Base-by-base conservation (phyloP, 768 basidiomycete species). In the Russula griseocarnosa region DNA sequence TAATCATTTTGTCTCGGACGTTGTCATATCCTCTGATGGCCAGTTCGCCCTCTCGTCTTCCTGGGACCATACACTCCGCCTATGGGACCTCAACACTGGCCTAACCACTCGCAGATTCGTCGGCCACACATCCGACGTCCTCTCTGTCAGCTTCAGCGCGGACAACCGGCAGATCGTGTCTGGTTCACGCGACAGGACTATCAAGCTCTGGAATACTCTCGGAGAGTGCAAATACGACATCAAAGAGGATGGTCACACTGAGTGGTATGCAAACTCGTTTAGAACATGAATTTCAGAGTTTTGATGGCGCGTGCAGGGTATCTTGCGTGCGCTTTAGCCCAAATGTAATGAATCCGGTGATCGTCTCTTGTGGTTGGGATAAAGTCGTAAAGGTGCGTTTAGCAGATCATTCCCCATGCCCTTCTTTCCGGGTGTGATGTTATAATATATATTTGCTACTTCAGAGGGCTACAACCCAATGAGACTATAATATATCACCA, bases 201-300 rank as follows among this genome's bases (percentile, higher is more conserved):
- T 99, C 83, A 99, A 98, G 78, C 91, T 99, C 73, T 99, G 97
- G 97, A 99, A 99, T 82, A 99, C 97, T 66, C 87, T 99, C 69
- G 97, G 97, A 73, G 97, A 99, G 79, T 99, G 97, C 83, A 99
- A 99, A 78, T 98, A 94, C 76, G 92, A 98, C 76, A 99, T 99
- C 78, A 92, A 93, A 79, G 96, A 99, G 70, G 97, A 98, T 71
- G 94, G 96, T 66, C 97, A 99, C 82, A 81, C 86, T 65, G 97
- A 98, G 81, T 99, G 97, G 96, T 78, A 65, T 54, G 74, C n/a
- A 22, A 58, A 53, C 22, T 26, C 46, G n/a, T 22, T 34, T 24
- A 34, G 28, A 20, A n/a, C 46, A 47, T 50, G 58, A 62, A 61
- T 42, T 22, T 10, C n/a, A 49, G 26, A 32, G 16, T 47, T 6